Evolutionary conservation across 2,329 filamentous ascomycete species (phyloP), one percentile per base, ranked within the genome.

Genomic region (Talaromyces piceae): DNA sequence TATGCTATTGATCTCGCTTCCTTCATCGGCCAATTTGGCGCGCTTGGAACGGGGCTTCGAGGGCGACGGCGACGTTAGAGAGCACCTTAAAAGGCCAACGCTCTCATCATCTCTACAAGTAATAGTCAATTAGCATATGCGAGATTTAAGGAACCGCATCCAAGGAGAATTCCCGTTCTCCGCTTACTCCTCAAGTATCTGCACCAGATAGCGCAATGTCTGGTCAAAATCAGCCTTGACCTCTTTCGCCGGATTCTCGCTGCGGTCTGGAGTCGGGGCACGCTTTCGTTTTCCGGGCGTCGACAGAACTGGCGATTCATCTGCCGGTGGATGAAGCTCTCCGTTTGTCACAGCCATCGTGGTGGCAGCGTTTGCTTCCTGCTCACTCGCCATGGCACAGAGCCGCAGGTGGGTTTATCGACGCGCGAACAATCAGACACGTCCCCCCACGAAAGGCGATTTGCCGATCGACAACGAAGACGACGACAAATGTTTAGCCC

Each of bases 221-320:
- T 63, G 61, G 60, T 66, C 52, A 58, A 59, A 22, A 61, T 65
- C 22, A 63, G 60, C 28, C 69, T 58, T 66, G 39, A 67, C 62
- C 44, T 66, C 59, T 33, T 53, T 31, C 45, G 59, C 61, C 41
- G 58, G 47, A 31, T 44, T 45, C 28, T 61, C 57, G 54, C 61
- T 67, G 25, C 65, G 61, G 22, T 66, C 63, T 43, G 65, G 61
- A 47, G 61, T 61, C 20, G 67, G 63, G 16, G 59, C 60, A 55
- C 69, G 69, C 62, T 72, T 73, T 62, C 70, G 67, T 57, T 73
- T 73, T 41, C 63, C 67, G 47, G 69, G 63, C 26, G 67, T 69
- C 49, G 66, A 62, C 45, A 60, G 53, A 26, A 57, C 57, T 49
- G 61, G 56, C 9, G 62, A 55, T 45, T 69, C 64, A 45, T 63